Base-by-base conservation (phyloP, 148 eudicot species). In the Limonium bicolor region DNA sequence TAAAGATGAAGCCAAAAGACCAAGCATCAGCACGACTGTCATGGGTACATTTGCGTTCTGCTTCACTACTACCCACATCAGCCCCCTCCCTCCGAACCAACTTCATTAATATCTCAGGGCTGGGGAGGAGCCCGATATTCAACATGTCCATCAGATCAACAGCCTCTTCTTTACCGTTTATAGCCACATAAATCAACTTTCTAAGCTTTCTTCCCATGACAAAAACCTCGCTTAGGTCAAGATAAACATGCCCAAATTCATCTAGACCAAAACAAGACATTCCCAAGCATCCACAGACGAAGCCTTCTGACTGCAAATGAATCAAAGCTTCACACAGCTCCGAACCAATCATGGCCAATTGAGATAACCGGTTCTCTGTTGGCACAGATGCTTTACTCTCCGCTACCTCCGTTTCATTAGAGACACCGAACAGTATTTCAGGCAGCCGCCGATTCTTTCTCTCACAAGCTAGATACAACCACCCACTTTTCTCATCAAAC, bases 101-200 rank as follows among this genome's bases (percentile, higher is more conserved):
- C 55, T 76, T 62, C 28, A 65, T 32, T 32, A 82, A 27, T 50
- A 82, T 27, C 64, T 79, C 94, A 5, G 94, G 96, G 48, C 83
- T 69, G 35, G 72, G 59, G 62, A 79, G 72, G 21, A 54, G 71
- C 53, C 41, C 56, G 35, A 19, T 48, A 15, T 64, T 60, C 19
- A 36, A 52, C 24, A 64, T 11, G 28, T 46, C 36, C 25, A 17
- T 59, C 26, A 30, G 27, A 4, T 34, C 53, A 31, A 32, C 57
- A 22, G 14, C 22, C 51, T 55, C 37, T 20, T 15, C 39, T 29
- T 28, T 33, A 55, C 42, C 30, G 9, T 15, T 25, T 28, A 44
- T 15, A 36, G 34, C 63, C 20, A 57, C 48, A 3, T 27, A 43
- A 34, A 73, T 29, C 26, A 59, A 49, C 50, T 36, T 62, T 6